Conservation (phyloP, 306 rosid genomes). For the Castanopsis chinensis region DNA sequence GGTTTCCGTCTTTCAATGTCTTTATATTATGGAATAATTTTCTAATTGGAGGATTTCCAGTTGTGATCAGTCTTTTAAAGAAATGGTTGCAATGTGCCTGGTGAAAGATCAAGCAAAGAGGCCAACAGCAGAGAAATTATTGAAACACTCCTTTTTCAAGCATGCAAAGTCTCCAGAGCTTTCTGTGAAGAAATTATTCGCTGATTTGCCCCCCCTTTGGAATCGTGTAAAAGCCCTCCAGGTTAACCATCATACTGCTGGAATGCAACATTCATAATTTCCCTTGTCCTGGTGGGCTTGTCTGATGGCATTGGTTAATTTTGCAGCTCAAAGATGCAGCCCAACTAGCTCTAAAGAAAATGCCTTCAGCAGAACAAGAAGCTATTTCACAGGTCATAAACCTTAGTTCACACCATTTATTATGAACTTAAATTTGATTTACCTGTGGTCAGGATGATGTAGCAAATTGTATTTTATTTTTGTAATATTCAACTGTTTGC, state of each 20-base stretch:
- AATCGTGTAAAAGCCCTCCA: constrained; percentile 93
- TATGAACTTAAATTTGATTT: neutral
- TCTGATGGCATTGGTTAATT: constrained; percentile 24
- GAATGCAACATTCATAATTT: constrained; percentile 13
- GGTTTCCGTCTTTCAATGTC: constrained; percentile 4
- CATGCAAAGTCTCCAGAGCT: constrained; percentile 87
- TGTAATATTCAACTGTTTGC: neutral
- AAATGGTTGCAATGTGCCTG: constrained; percentile 99
- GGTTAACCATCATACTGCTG: constrained; percentile 48
- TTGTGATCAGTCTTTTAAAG: constrained; percentile 99
- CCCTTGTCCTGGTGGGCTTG: constrained; percentile 13
- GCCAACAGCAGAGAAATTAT: constrained; percentile 86
- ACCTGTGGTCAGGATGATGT: neutral
- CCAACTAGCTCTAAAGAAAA: constrained; percentile 86
- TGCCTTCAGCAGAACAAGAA: constrained; percentile 99
- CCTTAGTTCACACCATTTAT: neutral
- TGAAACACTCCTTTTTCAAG: constrained; percentile 90
- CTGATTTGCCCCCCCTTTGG: constrained; percentile 92
- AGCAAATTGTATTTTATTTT: neutral
- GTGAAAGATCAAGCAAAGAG: constrained; percentile 99
- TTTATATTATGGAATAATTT: constrained; percentile 40
- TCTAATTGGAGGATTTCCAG: constrained; percentile 98
- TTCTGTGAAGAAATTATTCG: constrained; percentile 83
- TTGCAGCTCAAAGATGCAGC: constrained; percentile 93
- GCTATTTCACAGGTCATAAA: constrained; percentile 80